These are phyloP conservation scores for Exserohilum turcica DNA, from an alignment of 2,329 filamentous ascomycete genomes.

Conservation along the genomic window DNA sequence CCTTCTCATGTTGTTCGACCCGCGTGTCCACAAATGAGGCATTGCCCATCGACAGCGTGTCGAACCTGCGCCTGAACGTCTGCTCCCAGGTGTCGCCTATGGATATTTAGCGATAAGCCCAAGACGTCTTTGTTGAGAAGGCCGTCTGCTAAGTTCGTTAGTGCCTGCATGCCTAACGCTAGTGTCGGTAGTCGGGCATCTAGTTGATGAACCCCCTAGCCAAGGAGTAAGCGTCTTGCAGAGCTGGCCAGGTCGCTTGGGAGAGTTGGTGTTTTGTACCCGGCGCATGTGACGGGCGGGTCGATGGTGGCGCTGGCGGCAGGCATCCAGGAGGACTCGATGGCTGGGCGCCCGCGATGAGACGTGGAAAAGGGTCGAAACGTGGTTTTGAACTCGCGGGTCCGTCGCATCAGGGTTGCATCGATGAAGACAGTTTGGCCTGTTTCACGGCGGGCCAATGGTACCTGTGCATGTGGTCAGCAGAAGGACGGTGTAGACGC, in stretches of 20 bases:
- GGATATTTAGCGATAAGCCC: slow-evolving; percentile 31
- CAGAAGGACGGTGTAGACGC: slow-evolving; percentile 14
- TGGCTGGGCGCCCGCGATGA: slow-evolving; percentile 3
- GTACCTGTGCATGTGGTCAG: slow-evolving; percentile 7
- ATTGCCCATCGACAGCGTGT: slow-evolving; percentile 24
- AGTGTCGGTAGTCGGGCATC: slow-evolving; percentile 44
- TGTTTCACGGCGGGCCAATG: slow-evolving; percentile 12
- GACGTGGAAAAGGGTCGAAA: slow-evolving; percentile 4
- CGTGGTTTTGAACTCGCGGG: neutral
- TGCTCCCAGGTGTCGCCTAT: slow-evolving; percentile 29
- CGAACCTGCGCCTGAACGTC: slow-evolving; percentile 24
- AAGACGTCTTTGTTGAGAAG: slow-evolving; percentile 9
- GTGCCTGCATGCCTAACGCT: slow-evolving; percentile 45
- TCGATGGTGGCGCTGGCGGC: slow-evolving; percentile 16
- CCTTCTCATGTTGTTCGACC: slow-evolving; percentile 2
- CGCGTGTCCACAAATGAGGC: slow-evolving; percentile 24
- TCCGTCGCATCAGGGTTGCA: slow-evolving; percentile 5
- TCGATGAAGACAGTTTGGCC: slow-evolving; percentile 2
- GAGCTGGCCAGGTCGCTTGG: slow-evolving; percentile 69
- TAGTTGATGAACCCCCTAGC: slow-evolving; percentile 65
- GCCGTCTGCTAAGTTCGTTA: slow-evolving; percentile 14
- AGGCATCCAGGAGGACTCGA: slow-evolving; percentile 22
- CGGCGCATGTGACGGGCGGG: slow-evolving; percentile 26
- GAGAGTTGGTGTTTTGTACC: slow-evolving; percentile 27
- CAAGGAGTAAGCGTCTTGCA: slow-evolving; percentile 59